phyloP scores from a whole-genome alignment of 2,329 filamentous ascomycete species.

The Fusarium sp. region DNA sequence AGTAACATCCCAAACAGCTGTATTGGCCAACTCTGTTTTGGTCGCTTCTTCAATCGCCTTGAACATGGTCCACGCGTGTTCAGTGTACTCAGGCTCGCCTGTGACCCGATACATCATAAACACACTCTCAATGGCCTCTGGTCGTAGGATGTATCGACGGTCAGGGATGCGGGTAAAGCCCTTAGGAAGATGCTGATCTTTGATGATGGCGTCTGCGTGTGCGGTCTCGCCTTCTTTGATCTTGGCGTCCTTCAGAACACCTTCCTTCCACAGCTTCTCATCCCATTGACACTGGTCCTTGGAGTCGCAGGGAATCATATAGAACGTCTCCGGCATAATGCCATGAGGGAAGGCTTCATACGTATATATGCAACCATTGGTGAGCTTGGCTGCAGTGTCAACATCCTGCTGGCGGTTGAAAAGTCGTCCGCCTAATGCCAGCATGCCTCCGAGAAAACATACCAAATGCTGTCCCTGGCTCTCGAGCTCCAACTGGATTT shows the following conservation, averaged over 20 bases:
- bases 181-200: slow-evolving; percentile 52
- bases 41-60: slow-evolving; percentile 59
- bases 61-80: slow-evolving; percentile 67
- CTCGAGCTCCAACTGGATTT: slow-evolving; percentile 48
- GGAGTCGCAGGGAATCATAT: slow-evolving; percentile 54
- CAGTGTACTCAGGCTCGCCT: slow-evolving; percentile 57
- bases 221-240: slow-evolving; percentile 39
- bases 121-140: slow-evolving; percentile 64
- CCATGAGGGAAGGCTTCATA: slow-evolving; percentile 60
- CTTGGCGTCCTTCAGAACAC: slow-evolving; percentile 39
- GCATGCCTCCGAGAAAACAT: slow-evolving; percentile 64
- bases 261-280: slow-evolving; percentile 50
- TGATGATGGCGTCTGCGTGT: slow-evolving; percentile 43
- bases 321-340: slow-evolving; percentile 64
- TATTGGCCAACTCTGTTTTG: slow-evolving; percentile 59
- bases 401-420: slow-evolving; percentile 56
- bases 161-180: slow-evolving; percentile 72
- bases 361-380: slow-evolving; percentile 63
- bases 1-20: slow-evolving; percentile 58
- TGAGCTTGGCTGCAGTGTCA: slow-evolving; percentile 56
- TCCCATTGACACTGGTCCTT: slow-evolving; percentile 52
- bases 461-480: slow-evolving; percentile 57
- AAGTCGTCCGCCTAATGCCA: slow-evolving; percentile 60
- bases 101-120: slow-evolving; percentile 66
- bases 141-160: slow-evolving; percentile 62